Base-by-base conservation (phyloP, 768 basidiomycete species). In the Lyophyllum decastes region DNA sequence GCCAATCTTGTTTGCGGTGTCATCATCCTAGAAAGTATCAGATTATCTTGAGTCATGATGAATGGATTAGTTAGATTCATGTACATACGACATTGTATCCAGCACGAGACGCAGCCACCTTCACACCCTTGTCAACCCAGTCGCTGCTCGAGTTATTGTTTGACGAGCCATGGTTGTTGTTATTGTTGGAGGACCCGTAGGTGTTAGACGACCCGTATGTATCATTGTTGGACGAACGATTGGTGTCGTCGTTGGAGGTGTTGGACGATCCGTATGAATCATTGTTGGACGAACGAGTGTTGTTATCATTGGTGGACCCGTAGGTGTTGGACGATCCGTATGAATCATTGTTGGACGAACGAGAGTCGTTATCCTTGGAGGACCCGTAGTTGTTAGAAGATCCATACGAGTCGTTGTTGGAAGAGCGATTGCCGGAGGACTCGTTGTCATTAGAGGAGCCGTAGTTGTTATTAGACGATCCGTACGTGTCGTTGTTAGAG, bases 61-160 rank as follows among this genome's bases (percentile, higher is more conserved):
- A 25, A 27, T 17, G 22, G 7, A 19, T 41, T 25, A 35, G 10
- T 14, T 4, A 27, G 30, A 25, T 30, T 30, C 10, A 6, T 12
- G 38, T 10, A 72, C 80, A 49, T 55, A 84, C 82, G 16, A 83
- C 6, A 58, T 80, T 74, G 61, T 70, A 75, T 0, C 82, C 82
- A 26, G 74, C 75, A 64, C 77, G 73, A 55, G 70, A 54, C 7
- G 80, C 76, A 25, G 64, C 73, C 19, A 50, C 57, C 55, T 70
- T 68, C 51, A 84, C 67, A 44, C 79, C 76, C 57, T 78, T 75
- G 57, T 76, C 68, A 49, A 76, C 40, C 69, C 62, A 78, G 62
- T 73, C 68, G 26, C 59, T 61, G 10, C 44, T 70, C 50, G 26
- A 57, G 64, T 48, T 68, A 52, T 70, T 66, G 60, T 70, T 62